Base-by-base conservation (phyloP, 805 yeast species). In the Lipomyces anomalus region DNA sequence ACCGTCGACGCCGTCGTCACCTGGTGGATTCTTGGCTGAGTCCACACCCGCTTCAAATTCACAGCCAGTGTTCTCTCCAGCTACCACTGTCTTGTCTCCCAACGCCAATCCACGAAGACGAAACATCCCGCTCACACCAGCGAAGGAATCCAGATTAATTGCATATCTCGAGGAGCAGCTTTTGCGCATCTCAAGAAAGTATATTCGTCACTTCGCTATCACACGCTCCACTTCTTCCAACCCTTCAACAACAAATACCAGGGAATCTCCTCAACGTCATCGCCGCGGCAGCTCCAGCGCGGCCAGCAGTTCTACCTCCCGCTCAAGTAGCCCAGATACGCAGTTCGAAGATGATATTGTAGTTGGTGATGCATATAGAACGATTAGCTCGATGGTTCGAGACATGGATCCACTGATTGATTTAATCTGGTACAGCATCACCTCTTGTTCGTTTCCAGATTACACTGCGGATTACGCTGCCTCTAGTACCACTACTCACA, bases 361-460 rank as follows among this genome's bases (percentile, higher is more conserved):
- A n/a, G n/a, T n/a, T n/a, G 40, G 24, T 13, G 17, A 28, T 7
- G 48, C 48, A 4, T 57, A 59, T n/a, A 50, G 55, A 29, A 43
- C 57, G 4, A 43, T 69, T 34, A 40, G 53, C 1, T 64, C 69
- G 3, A 60, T 80, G 4, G 48, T 76, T 1, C 51, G 43, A 0
- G 84, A 79, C 35, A 56, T 81, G 22, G 67, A 68, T 32, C 62
- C 66, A 5, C 60, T 82, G 1, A 55, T 81, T 3, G 76, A 73
- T 38, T 67, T 84, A 34, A 63, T 84, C 4, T 80, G 86, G 85
- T 73, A 72, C 44, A 78, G 87, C 0, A 67, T 82, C 57, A 61
- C 11, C 48, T 57, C 0, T 9, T 13, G 30, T 13, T 9, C 11
- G 30, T 13, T 9, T 13, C 11, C 11, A 26, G 30, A 26, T 13